These are phyloP conservation scores for Botrytis hyacinthi DNA, from an alignment of 2,329 filamentous ascomycete genomes.

Conservation along the genomic window DNA sequence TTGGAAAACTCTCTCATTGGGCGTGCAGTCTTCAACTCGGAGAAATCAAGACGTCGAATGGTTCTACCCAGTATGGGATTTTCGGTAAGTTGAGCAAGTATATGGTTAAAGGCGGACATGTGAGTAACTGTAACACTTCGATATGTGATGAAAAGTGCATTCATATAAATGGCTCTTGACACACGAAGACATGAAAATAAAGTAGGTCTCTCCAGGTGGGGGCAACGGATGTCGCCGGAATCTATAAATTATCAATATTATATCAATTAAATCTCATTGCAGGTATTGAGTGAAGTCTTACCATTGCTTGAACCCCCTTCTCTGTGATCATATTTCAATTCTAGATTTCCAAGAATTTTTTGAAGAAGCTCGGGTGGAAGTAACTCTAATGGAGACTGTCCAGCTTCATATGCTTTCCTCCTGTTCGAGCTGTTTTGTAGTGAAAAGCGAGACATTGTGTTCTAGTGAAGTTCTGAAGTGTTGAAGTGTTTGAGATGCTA, in stretches of 20 bases:
- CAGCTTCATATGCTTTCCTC: neutral
- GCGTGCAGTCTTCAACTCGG: slow-evolving; percentile 6
- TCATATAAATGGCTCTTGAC: slow-evolving; percentile 66
- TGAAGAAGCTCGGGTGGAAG: slow-evolving; percentile 67
- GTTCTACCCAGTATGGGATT: slow-evolving; percentile 68
- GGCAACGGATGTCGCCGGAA: neutral
- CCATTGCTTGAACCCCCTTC: slow-evolving; percentile 7
- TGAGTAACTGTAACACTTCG: slow-evolving; percentile 76
- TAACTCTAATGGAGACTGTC: slow-evolving; percentile 56
- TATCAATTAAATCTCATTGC: neutral
- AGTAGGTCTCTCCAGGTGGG: slow-evolving; percentile 64
- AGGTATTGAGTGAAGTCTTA: neutral
- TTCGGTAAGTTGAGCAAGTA: slow-evolving; percentile 54
- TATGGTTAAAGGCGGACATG: slow-evolving; percentile 72
- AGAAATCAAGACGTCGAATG: slow-evolving; percentile 65
- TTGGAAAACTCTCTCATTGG: slow-evolving; percentile 9
- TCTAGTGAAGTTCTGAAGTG: neutral
- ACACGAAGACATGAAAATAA: slow-evolving; percentile 69
- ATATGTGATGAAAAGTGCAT: slow-evolving; percentile 71
- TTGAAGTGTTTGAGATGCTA: neutral
- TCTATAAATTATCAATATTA: neutral
- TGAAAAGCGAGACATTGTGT: neutral
- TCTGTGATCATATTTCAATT: slow-evolving; percentile 3
- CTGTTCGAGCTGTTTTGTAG: neutral
- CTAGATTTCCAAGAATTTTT: slow-evolving; percentile 43